Evolutionary conservation across 495 filamentous ascomycete species (phyloP).

Genomic region (Oidiodendron maius): DNA sequence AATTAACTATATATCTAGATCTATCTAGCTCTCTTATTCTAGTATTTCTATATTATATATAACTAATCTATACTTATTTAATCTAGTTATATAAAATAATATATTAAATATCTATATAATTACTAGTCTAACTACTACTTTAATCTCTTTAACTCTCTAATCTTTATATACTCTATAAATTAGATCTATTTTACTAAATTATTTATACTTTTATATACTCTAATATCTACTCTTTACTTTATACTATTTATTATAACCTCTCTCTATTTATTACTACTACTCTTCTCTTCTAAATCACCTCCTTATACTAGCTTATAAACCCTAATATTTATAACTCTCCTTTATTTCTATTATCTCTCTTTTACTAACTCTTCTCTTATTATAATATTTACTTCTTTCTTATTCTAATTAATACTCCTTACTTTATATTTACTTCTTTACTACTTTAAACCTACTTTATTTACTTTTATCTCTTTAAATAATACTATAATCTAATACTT

Average conservation of each 20-base stretch:
- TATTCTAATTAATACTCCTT: not conserved
- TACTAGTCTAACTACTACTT: too few relatives aligned
- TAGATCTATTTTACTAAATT: not conserved
- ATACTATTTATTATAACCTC: not conserved
- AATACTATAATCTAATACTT: not conserved
- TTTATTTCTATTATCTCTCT: not conserved
- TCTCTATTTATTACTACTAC: not conserved
- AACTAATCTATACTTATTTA: not conserved
- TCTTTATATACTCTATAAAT: too few relatives aligned
- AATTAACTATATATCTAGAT: too few relatives aligned
- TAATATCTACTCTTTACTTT: too few relatives aligned
- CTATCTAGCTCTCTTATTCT: not conserved
- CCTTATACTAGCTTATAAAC: not conserved
- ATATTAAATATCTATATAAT: not conserved
- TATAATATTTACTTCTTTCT: not conserved
- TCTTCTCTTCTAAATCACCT: not conserved
- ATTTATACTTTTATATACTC: not conserved
- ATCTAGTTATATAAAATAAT: not conserved
- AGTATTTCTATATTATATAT: not conserved
- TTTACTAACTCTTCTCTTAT: not conserved
- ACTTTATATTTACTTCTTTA: not conserved
- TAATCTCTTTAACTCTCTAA: too few relatives aligned
- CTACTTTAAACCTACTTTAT: not conserved
- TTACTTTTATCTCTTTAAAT: not conserved
- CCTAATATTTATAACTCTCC: not conserved